Evolutionary conservation across 306 rosid species (phyloP).

Genomic region (Lathyrus oleraceus): DNA sequence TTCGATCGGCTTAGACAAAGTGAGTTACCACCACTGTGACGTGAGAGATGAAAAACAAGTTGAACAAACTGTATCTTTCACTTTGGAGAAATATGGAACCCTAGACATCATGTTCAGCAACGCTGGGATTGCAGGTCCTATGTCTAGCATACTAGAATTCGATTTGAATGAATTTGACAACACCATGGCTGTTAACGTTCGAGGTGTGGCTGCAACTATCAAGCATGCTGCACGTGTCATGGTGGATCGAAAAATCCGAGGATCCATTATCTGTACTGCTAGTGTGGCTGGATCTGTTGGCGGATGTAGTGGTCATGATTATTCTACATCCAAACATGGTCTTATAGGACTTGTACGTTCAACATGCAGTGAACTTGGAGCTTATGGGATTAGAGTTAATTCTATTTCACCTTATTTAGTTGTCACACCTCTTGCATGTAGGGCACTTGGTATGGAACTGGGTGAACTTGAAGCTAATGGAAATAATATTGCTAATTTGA

Average conservation of each 20-base stretch:
- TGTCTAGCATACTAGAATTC: conserved; percentile 54
- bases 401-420: conserved; percentile 60
- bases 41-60: conserved; percentile 73
- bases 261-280: conserved; percentile 72
- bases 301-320: conserved; percentile 49
- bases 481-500: conserved; percentile 45
- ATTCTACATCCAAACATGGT: conserved; percentile 58
- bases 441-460: conserved; percentile 18
- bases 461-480: conserved; percentile 45
- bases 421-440: conserved; percentile 59
- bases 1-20: conserved; percentile 46
- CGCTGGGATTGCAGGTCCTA: conserved; percentile 58
- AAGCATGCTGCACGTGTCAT: conserved; percentile 69
- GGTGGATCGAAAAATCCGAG: conserved; percentile 48
- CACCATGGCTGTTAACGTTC: conserved; percentile 57
- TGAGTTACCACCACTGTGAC: conserved; percentile 59
- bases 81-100: conserved; percentile 52
- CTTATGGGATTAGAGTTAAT: conserved; percentile 70
- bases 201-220: conserved; percentile 54
- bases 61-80: conserved; percentile 47
- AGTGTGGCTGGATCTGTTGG: conserved; percentile 61
- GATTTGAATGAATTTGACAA: conserved; percentile 53
- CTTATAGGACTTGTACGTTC: conserved; percentile 57
- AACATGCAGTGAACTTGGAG: conserved; percentile 66
- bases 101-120: conserved; percentile 73